phyloP scores from a whole-genome alignment of 2,329 filamentous ascomycete species.

The Biscogniauxia sp. region DNA sequence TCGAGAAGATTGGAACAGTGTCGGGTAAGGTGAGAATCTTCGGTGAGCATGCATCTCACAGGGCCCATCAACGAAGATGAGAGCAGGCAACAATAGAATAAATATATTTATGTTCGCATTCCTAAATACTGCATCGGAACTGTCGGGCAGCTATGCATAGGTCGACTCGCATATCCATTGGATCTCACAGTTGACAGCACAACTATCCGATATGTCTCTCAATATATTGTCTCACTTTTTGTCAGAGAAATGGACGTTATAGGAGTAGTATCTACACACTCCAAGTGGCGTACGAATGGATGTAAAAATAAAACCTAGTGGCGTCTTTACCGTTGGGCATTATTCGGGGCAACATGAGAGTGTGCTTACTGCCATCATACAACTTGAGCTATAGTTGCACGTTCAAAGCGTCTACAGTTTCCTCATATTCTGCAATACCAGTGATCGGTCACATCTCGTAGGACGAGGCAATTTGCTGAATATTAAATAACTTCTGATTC shows the following conservation, averaged over 20 bases:
- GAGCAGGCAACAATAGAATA: conserved; percentile 18
- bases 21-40: conserved; percentile 7
- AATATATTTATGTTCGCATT: conserved; percentile 17
- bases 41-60: conserved; percentile 13
- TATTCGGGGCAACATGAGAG: not conserved
- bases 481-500: not conserved
- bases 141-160: conserved; percentile 21
- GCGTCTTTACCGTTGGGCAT: not conserved
- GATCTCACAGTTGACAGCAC: conserved; percentile 7
- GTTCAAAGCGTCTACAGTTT: not conserved
- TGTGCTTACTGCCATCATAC: not conserved
- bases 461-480: not conserved
- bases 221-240: conserved; percentile 4
- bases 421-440: not conserved
- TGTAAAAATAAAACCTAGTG: not conserved
- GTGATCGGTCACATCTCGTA: not conserved
- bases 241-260: conserved; percentile 5
- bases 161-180: conserved; percentile 1
- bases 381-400: not conserved
- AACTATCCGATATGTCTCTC: conserved; percentile 16
- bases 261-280: conserved; percentile 3
- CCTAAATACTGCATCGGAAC: conserved; percentile 2
- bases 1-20: conserved; percentile 3
- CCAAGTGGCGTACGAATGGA: not conserved
- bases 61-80: conserved; percentile 13